phyloP scores from a whole-genome alignment of 176 grass and related monocot species.

The Musa acuminata region DNA sequence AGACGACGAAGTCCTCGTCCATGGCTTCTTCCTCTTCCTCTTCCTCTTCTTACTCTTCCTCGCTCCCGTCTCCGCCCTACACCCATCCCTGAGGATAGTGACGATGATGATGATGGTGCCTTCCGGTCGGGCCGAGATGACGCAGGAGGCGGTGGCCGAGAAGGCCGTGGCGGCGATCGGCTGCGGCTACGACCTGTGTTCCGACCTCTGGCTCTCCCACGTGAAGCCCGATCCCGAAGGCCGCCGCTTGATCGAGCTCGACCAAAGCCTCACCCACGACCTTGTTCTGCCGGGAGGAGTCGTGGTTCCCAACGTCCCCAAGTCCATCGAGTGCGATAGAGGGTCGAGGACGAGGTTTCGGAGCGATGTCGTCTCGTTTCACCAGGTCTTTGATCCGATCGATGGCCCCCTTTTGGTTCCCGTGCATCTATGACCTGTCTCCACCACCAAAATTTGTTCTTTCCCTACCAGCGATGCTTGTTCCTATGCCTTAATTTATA shows the following conservation, averaged over 20 bases:
- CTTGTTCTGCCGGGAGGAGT: constrained; percentile 47
- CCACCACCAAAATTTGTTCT: not conserved
- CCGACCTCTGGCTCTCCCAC: constrained; percentile 36
- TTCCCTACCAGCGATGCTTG: not conserved
- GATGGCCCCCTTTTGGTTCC: not conserved
- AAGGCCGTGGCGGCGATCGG: constrained; percentile 58
- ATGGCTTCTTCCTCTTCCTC: not conserved
- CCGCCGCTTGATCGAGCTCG: constrained; percentile 33
- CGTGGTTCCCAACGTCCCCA: constrained; percentile 36
- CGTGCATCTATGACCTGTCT: not conserved
- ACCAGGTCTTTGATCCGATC: constrained; percentile 24
- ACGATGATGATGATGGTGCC: not conserved
- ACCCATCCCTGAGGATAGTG: not conserved
- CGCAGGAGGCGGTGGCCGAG: constrained; percentile 54
- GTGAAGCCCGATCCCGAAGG: constrained; percentile 28
- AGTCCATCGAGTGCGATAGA: constrained; percentile 56
- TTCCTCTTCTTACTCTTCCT: no score
- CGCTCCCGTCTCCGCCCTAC: not conserved
- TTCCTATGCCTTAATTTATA: not conserved
- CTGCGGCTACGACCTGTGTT: constrained; percentile 55
- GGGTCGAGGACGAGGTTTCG: constrained; percentile 61
- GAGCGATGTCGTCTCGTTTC: constrained; percentile 66
- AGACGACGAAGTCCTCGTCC: not conserved
- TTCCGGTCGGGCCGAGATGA: constrained; percentile 3
- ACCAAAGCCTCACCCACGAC: constrained; percentile 12